Evolutionary conservation across 176 grass and related monocot genomes (phyloP), one percentile per base, ranked within the genome.

Genomic region (Triticum monococcum): DNA sequence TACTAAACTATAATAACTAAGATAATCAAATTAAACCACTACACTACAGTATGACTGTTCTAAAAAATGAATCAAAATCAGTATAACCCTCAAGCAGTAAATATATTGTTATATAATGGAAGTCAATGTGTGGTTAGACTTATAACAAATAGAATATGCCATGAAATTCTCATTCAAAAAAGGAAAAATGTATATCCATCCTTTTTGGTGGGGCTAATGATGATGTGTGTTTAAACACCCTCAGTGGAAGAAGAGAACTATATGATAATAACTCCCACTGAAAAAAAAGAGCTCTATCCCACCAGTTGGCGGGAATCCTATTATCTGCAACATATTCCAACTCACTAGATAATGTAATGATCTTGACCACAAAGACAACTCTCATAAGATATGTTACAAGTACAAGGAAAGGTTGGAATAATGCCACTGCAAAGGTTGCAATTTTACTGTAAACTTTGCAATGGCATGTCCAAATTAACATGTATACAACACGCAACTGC

Each of bases 21-120:
- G 74, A 75, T n/a, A 81, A n/a, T 66, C 22, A 64, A 48, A 66
- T 11, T 64, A 72, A 38, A 68, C 62, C 52, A 77, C 50, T 83
- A 43, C 65, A 68, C 50, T 83, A 77, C 32, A 73, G 46, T 38
- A 17, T 59, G 9, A 59, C 5, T 41, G 45, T 57, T 36, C 10
- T 35, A 11, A 61, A 78, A 60, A 60, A 11, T 60, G 18, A 36
- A 22, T 14, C 52, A 37, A 37, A 78, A 78, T 61, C 59, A 36
- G 35, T 72, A 78, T 2, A n/a, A 61, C 76, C 30, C 52, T 38
- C 69, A 14, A 36, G 67, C 46, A 56, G 14, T 43, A 86, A 18
- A 73, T 73, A 26, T 12, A 76, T 76, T 54, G 10, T 76, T 32
- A 54, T 54, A 54, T 30, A 54, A 52, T 20, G 30, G 8, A 17